phyloP scores from a whole-genome alignment of 305 asterid species.

The Salvia sclarea region DNA sequence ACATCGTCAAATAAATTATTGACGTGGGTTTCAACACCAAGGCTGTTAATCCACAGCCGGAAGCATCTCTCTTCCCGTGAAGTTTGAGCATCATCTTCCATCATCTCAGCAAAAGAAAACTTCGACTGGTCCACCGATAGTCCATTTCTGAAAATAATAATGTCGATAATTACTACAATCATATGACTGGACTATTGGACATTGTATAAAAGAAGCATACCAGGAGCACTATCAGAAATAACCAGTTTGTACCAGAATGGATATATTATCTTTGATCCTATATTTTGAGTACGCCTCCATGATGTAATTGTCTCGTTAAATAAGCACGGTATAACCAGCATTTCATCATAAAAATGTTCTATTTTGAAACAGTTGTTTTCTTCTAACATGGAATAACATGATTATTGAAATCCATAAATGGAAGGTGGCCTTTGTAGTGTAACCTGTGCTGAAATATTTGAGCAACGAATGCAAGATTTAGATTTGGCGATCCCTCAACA shows the following conservation, averaged over 20 bases:
- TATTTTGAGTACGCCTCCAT: neutral
- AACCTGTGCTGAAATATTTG: slow-evolving; percentile 73
- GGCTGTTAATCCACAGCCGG: slow-evolving; percentile 94
- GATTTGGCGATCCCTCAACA: slow-evolving; percentile 65
- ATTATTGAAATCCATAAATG: neutral
- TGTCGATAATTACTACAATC: neutral
- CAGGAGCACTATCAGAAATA: neutral
- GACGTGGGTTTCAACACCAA: slow-evolving; percentile 74
- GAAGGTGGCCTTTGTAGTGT: neutral
- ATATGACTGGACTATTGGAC: neutral
- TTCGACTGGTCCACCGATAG: slow-evolving; percentile 59
- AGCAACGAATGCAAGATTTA: slow-evolving; percentile 77
- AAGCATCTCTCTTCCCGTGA: slow-evolving; percentile 96
- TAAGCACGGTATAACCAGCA: neutral
- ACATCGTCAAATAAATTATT: slow-evolving; percentile 89
- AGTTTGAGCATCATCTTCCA: slow-evolving; percentile 90
- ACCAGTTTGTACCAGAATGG: neutral
- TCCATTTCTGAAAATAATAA: slow-evolving; percentile 63
- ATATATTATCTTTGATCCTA: neutral
- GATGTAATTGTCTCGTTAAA: slow-evolving; percentile 1
- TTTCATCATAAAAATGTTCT: neutral
- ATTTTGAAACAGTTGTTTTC: neutral
- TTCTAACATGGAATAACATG: neutral
- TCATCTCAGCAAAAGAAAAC: slow-evolving; percentile 74
- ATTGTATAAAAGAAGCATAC: neutral